Base-by-base conservation (phyloP, 1,284 basidiomycete species). In the Cystobasidium slooffiae region DNA sequence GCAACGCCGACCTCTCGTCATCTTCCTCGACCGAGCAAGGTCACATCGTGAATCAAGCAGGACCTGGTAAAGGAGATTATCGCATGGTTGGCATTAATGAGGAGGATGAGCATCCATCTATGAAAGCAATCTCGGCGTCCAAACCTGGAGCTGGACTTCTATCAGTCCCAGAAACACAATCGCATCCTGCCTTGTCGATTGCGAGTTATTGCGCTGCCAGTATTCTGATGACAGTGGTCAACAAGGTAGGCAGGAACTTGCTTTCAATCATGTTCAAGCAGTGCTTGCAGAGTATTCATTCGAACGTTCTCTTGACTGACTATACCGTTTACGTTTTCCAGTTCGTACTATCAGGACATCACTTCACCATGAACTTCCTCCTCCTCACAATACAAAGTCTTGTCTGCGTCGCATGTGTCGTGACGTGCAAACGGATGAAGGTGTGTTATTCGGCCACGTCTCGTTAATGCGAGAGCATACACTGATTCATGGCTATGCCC, bases 311-410 rank as follows among this genome's bases (percentile, higher is more conserved):
- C 24, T 55, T 22, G 18, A 1, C 22, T 55, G 24, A 56, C 51
- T 12, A 22, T 14, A 43, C 20, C 37, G 18, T 39, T 16, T 56
- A n/a, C 46, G 22, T 68, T 18, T 41, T 74, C 70, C 55, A 96
- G 93, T 98, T 91, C 80, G 93, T 98, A 75, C 95, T 99, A 9
- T 98, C 96, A 6, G 97, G 97, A 4, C 86, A 86, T 47, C 83
- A 92, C 79, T 99, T 99, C 84, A 92, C 92, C 78, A 98, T 99
- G 96, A 99, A 93, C 78, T 97, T 98, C 80, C 86, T 98, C 47
- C 88, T 99, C 39, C 87, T 99, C 24, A 89, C 92, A 74, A 93
- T 98, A 76, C 97, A 99, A 83, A 94, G 92, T 43, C 66, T 78
- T 22, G 93, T 97, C 77, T 97, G 94, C 82, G 89, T 93, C 37